Evolutionary conservation across 345 rosid species (phyloP).

Genomic region (Sisymbrium irio): DNA sequence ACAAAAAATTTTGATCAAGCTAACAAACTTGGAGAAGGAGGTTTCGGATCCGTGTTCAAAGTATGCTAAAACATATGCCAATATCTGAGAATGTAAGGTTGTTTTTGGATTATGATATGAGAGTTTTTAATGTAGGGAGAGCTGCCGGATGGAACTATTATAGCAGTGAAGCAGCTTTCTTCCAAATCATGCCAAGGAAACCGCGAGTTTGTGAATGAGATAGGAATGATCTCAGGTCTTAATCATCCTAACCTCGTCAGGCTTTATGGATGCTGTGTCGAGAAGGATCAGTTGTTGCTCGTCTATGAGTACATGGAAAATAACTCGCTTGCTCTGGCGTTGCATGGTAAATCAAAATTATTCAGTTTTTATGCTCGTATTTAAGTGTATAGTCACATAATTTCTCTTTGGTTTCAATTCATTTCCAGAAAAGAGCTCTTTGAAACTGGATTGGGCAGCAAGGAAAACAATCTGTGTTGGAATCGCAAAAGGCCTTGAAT

Average conservation of each 20-base stretch:
- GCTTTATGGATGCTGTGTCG: slow-evolving; percentile 4
- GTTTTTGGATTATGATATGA: neutral
- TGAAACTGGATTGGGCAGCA: too few relatives aligned
- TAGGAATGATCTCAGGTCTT: neutral
- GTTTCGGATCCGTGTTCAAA: slow-evolving; percentile 33
- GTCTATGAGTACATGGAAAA: slow-evolving; percentile 49
- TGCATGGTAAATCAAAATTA: slow-evolving; percentile 21
- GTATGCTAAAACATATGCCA: neutral
- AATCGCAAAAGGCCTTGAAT: slow-evolving; percentile 60
- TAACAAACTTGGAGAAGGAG: slow-evolving; percentile 38
- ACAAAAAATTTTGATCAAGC: slow-evolving; percentile 25
- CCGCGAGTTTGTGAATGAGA: slow-evolving; percentile 1
- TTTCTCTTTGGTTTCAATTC: too few relatives aligned
- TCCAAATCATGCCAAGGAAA: neutral
- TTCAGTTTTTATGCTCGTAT: neutral
- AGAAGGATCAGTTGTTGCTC: slow-evolving; percentile 35
- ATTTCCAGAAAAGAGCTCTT: too few relatives aligned
- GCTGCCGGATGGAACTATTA: slow-evolving; percentile 25
- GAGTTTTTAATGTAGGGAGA: slow-evolving; percentile 23
- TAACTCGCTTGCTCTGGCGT: slow-evolving; percentile 37
- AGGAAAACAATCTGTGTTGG: slow-evolving; percentile 65
- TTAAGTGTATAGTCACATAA: neutral
- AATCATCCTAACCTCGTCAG: neutral
- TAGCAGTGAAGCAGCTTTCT: slow-evolving; percentile 1
- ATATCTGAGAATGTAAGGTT: neutral